Percentiles rank a stretch among this genome's conserved stretches.
Evolutionary conservation across 441 rosid species (phyloP).

Genomic region (Isatis lusitanica): DNA sequence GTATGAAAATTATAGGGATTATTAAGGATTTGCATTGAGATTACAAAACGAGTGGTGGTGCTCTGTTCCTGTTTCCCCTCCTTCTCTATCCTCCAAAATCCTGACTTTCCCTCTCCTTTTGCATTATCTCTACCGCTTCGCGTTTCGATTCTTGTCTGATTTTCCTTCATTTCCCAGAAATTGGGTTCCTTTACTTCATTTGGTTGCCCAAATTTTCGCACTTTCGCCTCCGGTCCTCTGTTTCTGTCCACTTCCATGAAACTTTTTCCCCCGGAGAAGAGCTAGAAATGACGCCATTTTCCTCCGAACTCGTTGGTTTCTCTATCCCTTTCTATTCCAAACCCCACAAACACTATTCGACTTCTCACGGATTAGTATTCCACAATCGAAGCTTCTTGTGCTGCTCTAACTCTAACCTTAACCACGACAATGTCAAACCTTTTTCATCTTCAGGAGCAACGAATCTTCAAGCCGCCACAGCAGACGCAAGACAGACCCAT

Average conservation of each 20-base stretch:
- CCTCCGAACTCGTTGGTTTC: slow-evolving; percentile 36
- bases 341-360: slow-evolving; percentile 22
- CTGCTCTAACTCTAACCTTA: slow-evolving; percentile 36
- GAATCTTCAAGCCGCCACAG: slow-evolving; percentile 30
- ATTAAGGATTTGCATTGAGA: slow-evolving; percentile 17
- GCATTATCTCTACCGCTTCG: neutral
- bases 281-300: slow-evolving; percentile 27
- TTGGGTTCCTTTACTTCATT: neutral
- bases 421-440: slow-evolving; percentile 23
- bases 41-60: slow-evolving; percentile 32
- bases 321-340: slow-evolving; percentile 33
- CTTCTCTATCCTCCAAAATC: neutral
- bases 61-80: neutral
- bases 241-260: slow-evolving; percentile 15
- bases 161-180: neutral
- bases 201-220: neutral
- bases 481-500: slow-evolving; percentile 49
- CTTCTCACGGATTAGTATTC: neutral
- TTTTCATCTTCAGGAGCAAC: slow-evolving; percentile 30
- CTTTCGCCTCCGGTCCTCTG: neutral
- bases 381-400: slow-evolving; percentile 21
- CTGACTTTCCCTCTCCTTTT: neutral
- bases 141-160: slow-evolving; percentile 11
- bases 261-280: neutral
- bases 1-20: neutral